Base-by-base conservation (phyloP, 139 green algal genomes). In the Chlorokybus atmophyticus region DNA sequence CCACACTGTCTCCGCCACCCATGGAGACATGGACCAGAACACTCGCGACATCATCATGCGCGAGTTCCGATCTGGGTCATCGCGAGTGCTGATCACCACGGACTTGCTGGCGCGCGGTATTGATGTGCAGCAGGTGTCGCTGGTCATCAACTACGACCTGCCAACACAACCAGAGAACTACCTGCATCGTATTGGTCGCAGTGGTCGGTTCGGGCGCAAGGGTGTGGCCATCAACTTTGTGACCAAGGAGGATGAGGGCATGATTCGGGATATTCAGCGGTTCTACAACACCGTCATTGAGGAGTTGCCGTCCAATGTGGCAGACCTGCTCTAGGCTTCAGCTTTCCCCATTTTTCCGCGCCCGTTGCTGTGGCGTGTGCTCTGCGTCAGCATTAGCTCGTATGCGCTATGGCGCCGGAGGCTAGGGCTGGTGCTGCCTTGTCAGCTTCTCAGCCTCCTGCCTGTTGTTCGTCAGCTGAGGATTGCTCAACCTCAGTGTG, bases 1-100 rank as follows among this genome's bases (percentile, higher is more conserved):
- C 82, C 88, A 96, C 87, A 96, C 89, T 19, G 92, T 99, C 67
- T 94, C 83, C 2, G 91, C 92, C 71, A 99, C 92, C 1, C 92
- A 99, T 78, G 92, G 92, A 49, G 92, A 99, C 81, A 99, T 99
- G 92, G 92, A 99, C 81, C 84, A 99, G 81, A 99, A 98, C 82
- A 96, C 88, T 3, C 90, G 91, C 63, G 91, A 99, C 60, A 88
- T 99, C 50, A 99, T 99, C 82, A 99, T 99, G 92, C 81, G 92
- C 56, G 92, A 99, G 81, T 99, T 99, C 87, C 79, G 91, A 62
- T 95, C 86, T 23, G 92, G 92, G 57, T 96, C 87, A 26, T 95
- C 86, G 51, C 89, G 92, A 59, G 92, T 99, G 70, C 83, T 99
- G 27, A 99, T 99, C 84, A 99, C 92, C 67, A 99, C 92, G n/a